Evolutionary conservation across 192 early-diverging fungal genomes (phyloP).

Genomic region (Jimgerdemannia flammicorona): DNA sequence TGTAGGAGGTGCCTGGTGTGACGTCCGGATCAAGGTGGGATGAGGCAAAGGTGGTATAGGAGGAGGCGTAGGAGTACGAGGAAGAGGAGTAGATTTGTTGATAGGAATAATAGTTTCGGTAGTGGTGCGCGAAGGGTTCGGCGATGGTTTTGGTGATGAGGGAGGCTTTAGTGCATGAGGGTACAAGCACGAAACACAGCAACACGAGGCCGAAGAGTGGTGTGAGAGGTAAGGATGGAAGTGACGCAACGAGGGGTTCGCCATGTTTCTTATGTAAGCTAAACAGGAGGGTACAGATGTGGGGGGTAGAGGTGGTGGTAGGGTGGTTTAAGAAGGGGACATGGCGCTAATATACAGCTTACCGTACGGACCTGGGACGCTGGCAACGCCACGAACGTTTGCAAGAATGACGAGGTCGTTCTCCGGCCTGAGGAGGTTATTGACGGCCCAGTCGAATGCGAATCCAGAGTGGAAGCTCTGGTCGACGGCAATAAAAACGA

Average conservation of each 20-base stretch:
- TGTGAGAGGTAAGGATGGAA: not conserved
- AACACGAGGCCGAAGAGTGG: not conserved
- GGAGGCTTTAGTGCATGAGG: slow-evolving; percentile 4
- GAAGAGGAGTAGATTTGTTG: not conserved
- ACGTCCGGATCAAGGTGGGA: not conserved
- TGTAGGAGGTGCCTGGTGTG: slow-evolving; percentile 9
- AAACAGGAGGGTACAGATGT: no score
- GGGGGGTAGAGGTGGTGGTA: no score
- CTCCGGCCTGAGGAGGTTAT: slow-evolving; percentile 32
- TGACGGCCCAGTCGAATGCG: slow-evolving; percentile 34
- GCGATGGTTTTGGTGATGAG: not conserved
- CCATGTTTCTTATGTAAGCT: not conserved
- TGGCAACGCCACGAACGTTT: slow-evolving; percentile 29
- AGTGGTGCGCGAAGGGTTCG: not conserved
- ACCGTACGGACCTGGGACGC: slow-evolving; percentile 27
- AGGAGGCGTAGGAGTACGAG: not conserved
- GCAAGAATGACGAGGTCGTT: slow-evolving; percentile 33
- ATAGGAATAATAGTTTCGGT: not conserved
- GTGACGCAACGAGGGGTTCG: not conserved
- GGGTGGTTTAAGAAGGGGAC: no score
- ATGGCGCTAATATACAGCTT: not conserved
- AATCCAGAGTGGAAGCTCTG: slow-evolving; percentile 17
- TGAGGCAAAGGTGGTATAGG: no score
- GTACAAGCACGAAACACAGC: not conserved
- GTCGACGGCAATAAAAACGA: slow-evolving; percentile 28